Percentiles rank a stretch among this genome's conserved stretches.
Evolutionary conservation across 2,329 filamentous ascomycete species (phyloP).

Genomic region (Cladophialophora carrionii): DNA sequence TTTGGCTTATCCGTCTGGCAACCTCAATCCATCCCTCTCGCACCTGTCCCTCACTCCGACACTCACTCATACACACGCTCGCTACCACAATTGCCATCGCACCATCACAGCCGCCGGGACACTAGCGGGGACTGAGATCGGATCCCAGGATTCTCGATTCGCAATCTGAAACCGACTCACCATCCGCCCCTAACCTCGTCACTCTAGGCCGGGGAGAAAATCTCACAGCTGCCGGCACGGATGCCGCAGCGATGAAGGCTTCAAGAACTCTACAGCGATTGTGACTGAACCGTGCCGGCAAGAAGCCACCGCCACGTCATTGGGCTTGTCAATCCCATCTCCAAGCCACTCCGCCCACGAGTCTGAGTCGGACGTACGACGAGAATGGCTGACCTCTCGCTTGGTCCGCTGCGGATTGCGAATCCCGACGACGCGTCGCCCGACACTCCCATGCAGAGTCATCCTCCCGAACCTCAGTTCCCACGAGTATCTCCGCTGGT

Average conservation of each 20-base stretch:
- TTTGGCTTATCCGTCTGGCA: not conserved
- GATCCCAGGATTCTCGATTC: slow-evolving; percentile 14
- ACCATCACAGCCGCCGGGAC: not conserved
- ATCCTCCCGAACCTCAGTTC: slow-evolving; percentile 29
- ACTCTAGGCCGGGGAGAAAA: not conserved
- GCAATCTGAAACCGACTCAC: slow-evolving; percentile 21
- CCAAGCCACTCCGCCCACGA: slow-evolving; percentile 34
- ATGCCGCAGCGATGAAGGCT: slow-evolving; percentile 31
- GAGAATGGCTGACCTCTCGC: slow-evolving; percentile 61
- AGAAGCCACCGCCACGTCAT: slow-evolving; percentile 28
- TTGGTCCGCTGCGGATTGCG: slow-evolving; percentile 93
- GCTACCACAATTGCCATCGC: slow-evolving; percentile 12
- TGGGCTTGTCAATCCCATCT: slow-evolving; percentile 6
- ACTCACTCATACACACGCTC: slow-evolving; percentile 12
- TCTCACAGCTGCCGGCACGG: slow-evolving; percentile 8
- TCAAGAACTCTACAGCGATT: slow-evolving; percentile 10
- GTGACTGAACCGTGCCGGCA: slow-evolving; percentile 21
- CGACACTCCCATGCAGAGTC: slow-evolving; percentile 39
- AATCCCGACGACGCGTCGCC: slow-evolving; percentile 79
- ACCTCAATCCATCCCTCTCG: slow-evolving; percentile 7
- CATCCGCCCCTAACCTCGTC: slow-evolving; percentile 18
- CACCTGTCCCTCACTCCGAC: slow-evolving; percentile 7
- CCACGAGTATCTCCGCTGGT: slow-evolving; percentile 34
- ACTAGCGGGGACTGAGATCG: slow-evolving; percentile 14
- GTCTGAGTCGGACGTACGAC: slow-evolving; percentile 22